Evolutionary conservation across 2,329 filamentous ascomycete species (phyloP).

Genomic region (Cytospora mali): DNA sequence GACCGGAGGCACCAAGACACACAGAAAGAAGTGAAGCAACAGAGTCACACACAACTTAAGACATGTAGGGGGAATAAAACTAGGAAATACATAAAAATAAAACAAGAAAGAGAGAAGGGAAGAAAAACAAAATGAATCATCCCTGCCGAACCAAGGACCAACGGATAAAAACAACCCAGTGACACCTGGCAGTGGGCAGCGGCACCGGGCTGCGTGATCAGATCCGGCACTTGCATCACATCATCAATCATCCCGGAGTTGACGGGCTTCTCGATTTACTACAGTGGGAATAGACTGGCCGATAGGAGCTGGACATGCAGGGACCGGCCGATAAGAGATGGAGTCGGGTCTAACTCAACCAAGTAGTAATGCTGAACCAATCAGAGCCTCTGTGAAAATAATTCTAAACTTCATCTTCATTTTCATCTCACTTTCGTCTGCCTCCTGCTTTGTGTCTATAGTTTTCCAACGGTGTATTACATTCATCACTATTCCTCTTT

Average conservation of each 20-base stretch:
- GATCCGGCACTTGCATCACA: neutral
- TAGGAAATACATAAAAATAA: neutral
- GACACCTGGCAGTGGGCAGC: too few relatives aligned
- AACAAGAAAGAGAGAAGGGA: neutral
- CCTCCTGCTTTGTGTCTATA: too few relatives aligned
- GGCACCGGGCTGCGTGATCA: neutral
- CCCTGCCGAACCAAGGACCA: neutral
- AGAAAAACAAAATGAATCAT: neutral
- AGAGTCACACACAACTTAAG: neutral
- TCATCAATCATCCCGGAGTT: neutral
- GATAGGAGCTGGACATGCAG: neutral
- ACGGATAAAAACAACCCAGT: too few relatives aligned
- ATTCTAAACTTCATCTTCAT: slow-evolving; percentile 20
- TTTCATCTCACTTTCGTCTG: slow-evolving; percentile 9
- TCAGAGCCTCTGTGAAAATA: slow-evolving; percentile 21
- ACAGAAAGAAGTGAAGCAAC: neutral
- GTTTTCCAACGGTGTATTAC: neutral
- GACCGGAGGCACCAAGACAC: neutral
- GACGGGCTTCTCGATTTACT: neutral
- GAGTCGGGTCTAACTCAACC: slow-evolving; percentile 3
- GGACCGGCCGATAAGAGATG: neutral
- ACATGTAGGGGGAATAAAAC: too few relatives aligned
- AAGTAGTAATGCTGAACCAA: slow-evolving; percentile 16
- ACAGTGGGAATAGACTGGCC: neutral
- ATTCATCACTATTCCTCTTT: neutral